Percentiles rank a stretch among this genome's conserved stretches.
These are phyloP conservation scores for Peronospora farinosa DNA, from an alignment of 352 stramenopile species.

Conservation along the genomic window DNA sequence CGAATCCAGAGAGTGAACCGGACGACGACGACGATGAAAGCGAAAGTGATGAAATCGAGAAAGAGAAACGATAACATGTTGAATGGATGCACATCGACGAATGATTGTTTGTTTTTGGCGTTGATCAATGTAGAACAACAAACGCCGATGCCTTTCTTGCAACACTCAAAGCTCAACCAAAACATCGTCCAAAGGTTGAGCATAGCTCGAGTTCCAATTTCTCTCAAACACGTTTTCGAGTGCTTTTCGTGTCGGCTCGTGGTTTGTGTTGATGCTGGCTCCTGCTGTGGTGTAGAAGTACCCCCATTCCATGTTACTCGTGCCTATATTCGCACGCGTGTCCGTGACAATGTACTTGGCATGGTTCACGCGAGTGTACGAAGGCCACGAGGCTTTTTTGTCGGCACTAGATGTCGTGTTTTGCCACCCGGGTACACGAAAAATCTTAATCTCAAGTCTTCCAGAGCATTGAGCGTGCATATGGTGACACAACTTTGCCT, in stretches of 20 bases:
- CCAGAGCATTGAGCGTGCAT: slow-evolving; percentile 39
- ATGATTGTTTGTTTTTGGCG: slow-evolving; percentile 22
- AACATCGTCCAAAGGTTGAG: slow-evolving; percentile 28
- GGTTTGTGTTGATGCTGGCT: slow-evolving; percentile 72
- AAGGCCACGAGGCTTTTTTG: slow-evolving; percentile 39
- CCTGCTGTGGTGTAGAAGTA: slow-evolving; percentile 84
- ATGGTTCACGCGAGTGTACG: slow-evolving; percentile 77
- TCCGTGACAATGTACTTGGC: slow-evolving; percentile 84
- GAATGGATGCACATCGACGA: slow-evolving; percentile 6
- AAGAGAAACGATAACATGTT: slow-evolving; percentile 10
- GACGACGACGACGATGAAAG: slow-evolving; percentile 6
- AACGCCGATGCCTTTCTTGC: not conserved
- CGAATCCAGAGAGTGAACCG: not conserved
- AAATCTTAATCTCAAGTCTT: slow-evolving; percentile 62
- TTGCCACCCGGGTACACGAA: slow-evolving; percentile 67
- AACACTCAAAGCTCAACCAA: slow-evolving; percentile 1
- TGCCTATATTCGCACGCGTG: slow-evolving; percentile 71
- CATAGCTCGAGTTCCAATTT: slow-evolving; percentile 75
- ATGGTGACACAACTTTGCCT: slow-evolving; percentile 40
- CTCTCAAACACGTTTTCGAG: slow-evolving; percentile 62
- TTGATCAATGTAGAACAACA: slow-evolving; percentile 1
- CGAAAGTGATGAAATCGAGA: slow-evolving; percentile 5
- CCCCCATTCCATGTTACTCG: slow-evolving; percentile 84
- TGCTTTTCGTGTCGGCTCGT: slow-evolving; percentile 40
- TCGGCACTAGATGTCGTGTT: slow-evolving; percentile 41